Evolutionary conservation across 805 yeast genomes (phyloP), one percentile per base, ranked within the genome.

Genomic region (Sugiyamaella boreocaroliniensis): DNA sequence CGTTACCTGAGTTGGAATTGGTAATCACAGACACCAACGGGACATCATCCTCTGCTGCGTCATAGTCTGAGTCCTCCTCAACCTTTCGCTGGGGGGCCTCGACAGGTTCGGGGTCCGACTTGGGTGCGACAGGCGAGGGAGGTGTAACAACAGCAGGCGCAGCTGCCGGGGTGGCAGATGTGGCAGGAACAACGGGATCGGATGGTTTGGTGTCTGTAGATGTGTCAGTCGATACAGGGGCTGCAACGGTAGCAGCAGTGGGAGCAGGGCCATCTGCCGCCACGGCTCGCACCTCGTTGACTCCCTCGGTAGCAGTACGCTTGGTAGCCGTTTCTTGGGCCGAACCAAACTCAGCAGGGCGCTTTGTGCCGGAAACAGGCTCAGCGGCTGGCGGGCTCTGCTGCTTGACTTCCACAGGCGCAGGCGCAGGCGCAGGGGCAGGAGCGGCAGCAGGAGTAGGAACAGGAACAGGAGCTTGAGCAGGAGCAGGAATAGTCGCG

Each of bases 51-150:
- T 63, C 66, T 10, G 53, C 65, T 51, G 66, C 76, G 56, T 76
- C 80, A 58, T 74, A 74, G 55, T 74, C 69, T 48, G 71, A 74
- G 52, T 74, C 78, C 54, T 73, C 77, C 49, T 72, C 76, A 19
- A 74, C 69, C 52, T 70, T 65, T 50, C 78, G 65, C 40, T 62
- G 66, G 15, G 64, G 63, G 14, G 63, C 61, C 49, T 64, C 67
- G 4, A 56, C 45, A 14, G 46, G 49, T 52, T 45, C 53, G 18
- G 53, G 26, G 26, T 51, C 40, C 11, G 47, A 53, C n/a, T 19
- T 19, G 34, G 43, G 29, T 11, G 11, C 43, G 8, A 19, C 43
- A 29, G 48, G 19, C 7, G 48, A 26, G 7, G 43, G n/a, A 32
- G 37, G 37, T 32, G 37, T 14, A 4, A 32, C 37, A 9, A 9